Evolutionary conservation across 352 stramenopile species (phyloP).

Genomic region (Globisporangium lucens): DNA sequence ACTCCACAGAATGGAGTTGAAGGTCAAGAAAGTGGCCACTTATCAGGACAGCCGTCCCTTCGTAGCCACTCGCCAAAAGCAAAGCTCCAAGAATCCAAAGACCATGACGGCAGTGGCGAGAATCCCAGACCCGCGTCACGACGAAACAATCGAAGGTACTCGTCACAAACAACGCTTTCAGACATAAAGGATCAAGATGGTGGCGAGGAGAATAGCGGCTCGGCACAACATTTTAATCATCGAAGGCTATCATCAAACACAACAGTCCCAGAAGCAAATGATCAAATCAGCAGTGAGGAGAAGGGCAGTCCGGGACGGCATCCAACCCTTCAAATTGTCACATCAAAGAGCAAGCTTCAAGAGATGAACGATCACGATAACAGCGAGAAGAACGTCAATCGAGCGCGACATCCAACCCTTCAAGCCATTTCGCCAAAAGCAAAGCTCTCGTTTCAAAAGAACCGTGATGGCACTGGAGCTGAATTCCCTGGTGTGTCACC

Average conservation of each 20-base stretch:
- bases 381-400: neutral
- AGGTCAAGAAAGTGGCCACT: neutral
- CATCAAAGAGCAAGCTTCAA: slow-evolving; percentile 2
- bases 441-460: neutral
- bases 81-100: neutral
- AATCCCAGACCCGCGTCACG: neutral
- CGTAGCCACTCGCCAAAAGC: neutral
- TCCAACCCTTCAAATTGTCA: slow-evolving; percentile 1
- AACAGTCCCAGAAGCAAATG: neutral
- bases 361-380: neutral
- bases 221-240: neutral
- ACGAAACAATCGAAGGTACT: neutral
- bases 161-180: slow-evolving; percentile 2
- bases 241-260: neutral
- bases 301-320: neutral
- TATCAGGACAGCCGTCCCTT: neutral
- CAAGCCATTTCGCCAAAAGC: neutral
- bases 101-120: neutral
- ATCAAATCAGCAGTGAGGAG: neutral
- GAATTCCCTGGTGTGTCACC: neutral
- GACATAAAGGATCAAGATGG: neutral
- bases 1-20: neutral
- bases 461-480: neutral
- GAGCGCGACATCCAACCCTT: neutral
- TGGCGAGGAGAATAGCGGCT: neutral